phyloP scores from a whole-genome alignment of 805 yeast species.

The Lipomyces yamadae region DNA sequence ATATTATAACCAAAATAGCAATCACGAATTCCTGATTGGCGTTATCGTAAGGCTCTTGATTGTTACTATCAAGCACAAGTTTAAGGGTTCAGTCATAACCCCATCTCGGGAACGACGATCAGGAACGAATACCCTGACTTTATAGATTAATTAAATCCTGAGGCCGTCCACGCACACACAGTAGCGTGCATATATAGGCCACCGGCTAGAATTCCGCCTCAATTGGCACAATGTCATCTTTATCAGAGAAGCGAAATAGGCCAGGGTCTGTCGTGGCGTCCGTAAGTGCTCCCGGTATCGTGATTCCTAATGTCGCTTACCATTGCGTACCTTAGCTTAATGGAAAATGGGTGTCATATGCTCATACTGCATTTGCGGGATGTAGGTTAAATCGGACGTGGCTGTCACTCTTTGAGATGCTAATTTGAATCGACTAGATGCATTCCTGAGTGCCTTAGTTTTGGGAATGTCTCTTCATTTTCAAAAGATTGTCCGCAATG shows the following conservation, averaged over 20 bases:
- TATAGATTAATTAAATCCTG: neutral
- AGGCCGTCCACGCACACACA: neutral
- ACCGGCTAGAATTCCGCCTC: neutral
- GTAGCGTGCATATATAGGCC: neutral
- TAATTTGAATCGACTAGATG: conserved; percentile 19
- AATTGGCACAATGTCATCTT: conserved; percentile 21
- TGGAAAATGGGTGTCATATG: conserved; percentile 37
- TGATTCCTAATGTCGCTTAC: neutral
- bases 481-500: conserved; percentile 84
- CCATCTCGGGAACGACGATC: neutral
- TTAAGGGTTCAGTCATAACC: too few species aligned
- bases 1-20: neutral
- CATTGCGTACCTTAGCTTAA: conserved; percentile 22
- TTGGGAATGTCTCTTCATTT: conserved; percentile 62
- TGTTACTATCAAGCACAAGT: too few species aligned
- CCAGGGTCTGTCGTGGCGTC: conserved; percentile 35
- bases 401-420: neutral
- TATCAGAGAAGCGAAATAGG: conserved; percentile 29
- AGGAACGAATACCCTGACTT: neutral
- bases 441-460: conserved; percentile 38
- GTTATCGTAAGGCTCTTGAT: too few species aligned
- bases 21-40: too few species aligned
- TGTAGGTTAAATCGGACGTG: conserved; percentile 23
- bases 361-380: conserved; percentile 37
- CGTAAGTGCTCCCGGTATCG: conserved; percentile 14